Base-by-base conservation (phyloP, 2,329 filamentous ascomycete species). In the Pseudofabraea citricarpa region DNA sequence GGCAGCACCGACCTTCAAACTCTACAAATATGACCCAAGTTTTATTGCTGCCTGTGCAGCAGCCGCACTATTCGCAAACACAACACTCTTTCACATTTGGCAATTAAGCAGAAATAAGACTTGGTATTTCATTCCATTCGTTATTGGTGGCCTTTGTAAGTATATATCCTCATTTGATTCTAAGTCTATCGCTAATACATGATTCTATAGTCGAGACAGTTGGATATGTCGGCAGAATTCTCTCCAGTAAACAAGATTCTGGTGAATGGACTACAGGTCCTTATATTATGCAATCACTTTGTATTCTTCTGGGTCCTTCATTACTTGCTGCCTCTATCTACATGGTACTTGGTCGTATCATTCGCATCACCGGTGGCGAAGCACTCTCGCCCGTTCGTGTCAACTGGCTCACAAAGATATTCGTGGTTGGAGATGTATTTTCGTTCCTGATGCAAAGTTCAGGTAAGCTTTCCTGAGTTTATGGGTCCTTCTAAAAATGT, bases 391-490 rank as follows among this genome's bases (percentile, higher is more conserved):
- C 71, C 12, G 64, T 74, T 29, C 57, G 61, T 0, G 56, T 59
- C 0, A 62, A 39, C 16, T 69, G 65, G 63, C 56, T 73, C 9
- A 74, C 71, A 5, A 70, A 68, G 44, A 58, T 72, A 33, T 74
- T 74, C 41, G 70, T 74, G 4, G 47, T 56, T 8, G 68, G 69
- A 15, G 71, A 74, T 47, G 58, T 73, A 1, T 40, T 73, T 2
- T 67, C 65, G 9, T 72, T 74, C 55, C 39, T 70, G 6, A 54
- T 69, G 2, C 72, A 74, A 50, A 43, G 44, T 26, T 48, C 21
- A 22, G 53, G 51, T 51, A 46, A 9, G 47, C 8, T 43, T 31
- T 19, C 5, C 32, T n/a, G 13, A 10, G 7, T 12, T 27, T 21
- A 29, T 7, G 15, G 6, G 35, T n/a, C 6, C 20, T 6, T 43